Conservation (phyloP, 306 rosid species). For the Trifolium dubium region DNA sequence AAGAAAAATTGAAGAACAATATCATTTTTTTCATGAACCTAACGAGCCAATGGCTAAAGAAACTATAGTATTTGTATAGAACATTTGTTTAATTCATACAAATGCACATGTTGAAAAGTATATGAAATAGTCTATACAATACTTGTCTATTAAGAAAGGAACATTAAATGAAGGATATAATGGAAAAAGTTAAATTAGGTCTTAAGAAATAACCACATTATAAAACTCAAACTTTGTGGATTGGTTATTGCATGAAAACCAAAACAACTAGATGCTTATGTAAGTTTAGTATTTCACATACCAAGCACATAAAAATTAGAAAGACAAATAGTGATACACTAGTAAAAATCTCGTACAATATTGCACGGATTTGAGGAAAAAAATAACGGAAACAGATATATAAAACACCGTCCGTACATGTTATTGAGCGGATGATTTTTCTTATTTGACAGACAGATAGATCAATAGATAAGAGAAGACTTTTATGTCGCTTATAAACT, state of each 20-base stretch:
- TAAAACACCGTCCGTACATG: background rate
- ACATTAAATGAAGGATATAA: slow-evolving; percentile 43
- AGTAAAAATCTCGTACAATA: background rate
- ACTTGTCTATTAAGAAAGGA: slow-evolving; percentile 43
- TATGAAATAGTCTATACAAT: background rate
- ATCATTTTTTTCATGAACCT: background rate
- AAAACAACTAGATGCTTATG: background rate
- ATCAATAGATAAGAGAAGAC: background rate
- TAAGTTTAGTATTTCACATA: background rate
- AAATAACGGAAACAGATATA: background rate
- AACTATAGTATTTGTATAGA: background rate
- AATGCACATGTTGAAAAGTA: slow-evolving; percentile 14
- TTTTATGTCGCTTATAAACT: slow-evolving; percentile 3
- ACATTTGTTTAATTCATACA: background rate
- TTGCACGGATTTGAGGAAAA: background rate
- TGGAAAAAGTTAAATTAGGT: slow-evolving; percentile 17
- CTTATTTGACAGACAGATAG: background rate
- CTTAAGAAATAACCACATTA: slow-evolving; percentile 7
- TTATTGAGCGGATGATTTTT: background rate
- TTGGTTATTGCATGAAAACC: slow-evolving; percentile 34
- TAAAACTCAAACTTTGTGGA: slow-evolving; percentile 6
- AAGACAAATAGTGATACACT: background rate
- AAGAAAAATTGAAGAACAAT: background rate
- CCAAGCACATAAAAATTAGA: background rate
- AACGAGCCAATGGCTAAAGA: background rate